Evolutionary conservation across 805 yeast genomes (phyloP), one percentile per base, ranked within the genome.

Genomic region (Saturnispora gosingensis): DNA sequence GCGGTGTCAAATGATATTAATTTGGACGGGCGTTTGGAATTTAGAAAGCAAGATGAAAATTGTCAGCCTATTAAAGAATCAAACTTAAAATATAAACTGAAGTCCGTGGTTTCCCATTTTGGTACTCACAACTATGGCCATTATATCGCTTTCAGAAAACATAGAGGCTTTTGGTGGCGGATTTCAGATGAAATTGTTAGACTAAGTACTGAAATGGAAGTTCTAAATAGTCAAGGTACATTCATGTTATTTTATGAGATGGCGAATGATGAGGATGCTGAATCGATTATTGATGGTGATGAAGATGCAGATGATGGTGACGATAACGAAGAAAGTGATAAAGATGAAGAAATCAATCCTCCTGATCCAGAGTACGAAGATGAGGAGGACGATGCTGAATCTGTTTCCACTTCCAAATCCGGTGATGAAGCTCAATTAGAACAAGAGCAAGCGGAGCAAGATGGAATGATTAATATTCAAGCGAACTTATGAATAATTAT

Each of bases 61-160:
- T 51, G 51, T 11, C 38, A 39, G 34, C 51, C 48, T 10, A 22
- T 49, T 20, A 50, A 22, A 16, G 16, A 40, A 25, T 43, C 44
- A n/a, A 36, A 30, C 13, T 64, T 84, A 43, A 70, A 75, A 3
- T 91, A 91, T 65, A 75, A 81, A 39, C 73, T 91, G 55, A 86
- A 86, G 62, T 87, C 97, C 0, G 93, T 87, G 1, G 86, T 91
- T 44, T 82, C 91, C 1, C 99, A 91, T 67, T 90, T 84, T 65
- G 99, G 99, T 46, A 85, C 96, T 1, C 97, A 93, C 60, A 89
- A 91, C 60, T 93, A 88, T 64, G 99, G 99, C n/a, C 99, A 91
- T 67, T 91, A 91, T 64, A 86, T 91, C 54, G 88, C 95, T 42
- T 91, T 78, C 69, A 80, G 97, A 61, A 83, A 81, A 61, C 76